Percentiles rank a stretch among this genome's conserved stretches.
Conservation (phyloP, 192 early-diverging fungal genomes). For the Jimgerdemannia flammicorona region DNA sequence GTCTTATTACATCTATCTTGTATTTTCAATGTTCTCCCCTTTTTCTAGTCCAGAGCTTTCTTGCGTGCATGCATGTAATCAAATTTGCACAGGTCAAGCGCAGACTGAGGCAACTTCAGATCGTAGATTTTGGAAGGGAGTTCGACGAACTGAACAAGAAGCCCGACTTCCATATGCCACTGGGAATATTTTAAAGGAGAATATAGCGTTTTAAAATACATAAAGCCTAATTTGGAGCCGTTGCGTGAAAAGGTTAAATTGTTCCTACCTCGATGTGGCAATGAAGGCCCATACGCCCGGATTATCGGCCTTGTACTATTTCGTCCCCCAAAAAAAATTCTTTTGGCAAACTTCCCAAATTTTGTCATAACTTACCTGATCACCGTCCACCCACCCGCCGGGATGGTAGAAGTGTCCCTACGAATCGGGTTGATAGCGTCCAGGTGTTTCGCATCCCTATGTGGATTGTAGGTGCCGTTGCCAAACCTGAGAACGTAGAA, state of each 20-base stretch:
- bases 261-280: constrained; percentile 23
- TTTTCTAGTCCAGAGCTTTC: too few species aligned
- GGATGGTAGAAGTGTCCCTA: constrained; percentile 63
- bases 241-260: not conserved
- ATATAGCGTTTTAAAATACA: not conserved
- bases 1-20: too few species aligned
- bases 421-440: constrained; percentile 35
- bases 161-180: constrained; percentile 39
- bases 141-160: constrained; percentile 29
- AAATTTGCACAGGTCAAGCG: constrained; percentile 4
- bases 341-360: not conserved
- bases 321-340: not conserved
- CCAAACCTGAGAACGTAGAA: constrained; percentile 37
- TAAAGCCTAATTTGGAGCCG: not conserved
- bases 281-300: constrained; percentile 28
- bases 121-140: constrained; percentile 1
- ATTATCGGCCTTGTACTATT: constrained; percentile 9
- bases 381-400: constrained; percentile 36
- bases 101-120: constrained; percentile 1
- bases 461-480: constrained; percentile 14
- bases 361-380: constrained; percentile 19
- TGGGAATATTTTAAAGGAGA: not conserved
- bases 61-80: not conserved
- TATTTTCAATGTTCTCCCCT: too few species aligned
- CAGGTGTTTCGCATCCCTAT: not conserved